phyloP scores from a whole-genome alignment of 768 basidiomycete species.

The Tricholomella constricta region DNA sequence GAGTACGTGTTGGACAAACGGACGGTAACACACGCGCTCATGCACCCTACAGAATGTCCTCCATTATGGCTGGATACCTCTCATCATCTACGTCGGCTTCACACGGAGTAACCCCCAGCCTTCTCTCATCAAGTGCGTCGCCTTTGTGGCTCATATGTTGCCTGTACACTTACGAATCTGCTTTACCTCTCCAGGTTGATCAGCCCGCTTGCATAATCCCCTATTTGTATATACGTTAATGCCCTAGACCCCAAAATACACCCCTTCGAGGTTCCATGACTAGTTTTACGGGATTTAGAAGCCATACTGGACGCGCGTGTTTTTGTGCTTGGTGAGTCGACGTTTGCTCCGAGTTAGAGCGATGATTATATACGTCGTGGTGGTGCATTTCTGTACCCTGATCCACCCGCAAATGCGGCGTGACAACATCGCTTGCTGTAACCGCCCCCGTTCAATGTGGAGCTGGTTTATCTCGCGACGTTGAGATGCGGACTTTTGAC shows the following conservation, averaged over 20 bases:
- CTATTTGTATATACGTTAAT: slow-evolving; percentile 30
- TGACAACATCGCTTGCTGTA: slow-evolving; percentile 39
- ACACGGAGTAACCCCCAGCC: slow-evolving; percentile 92
- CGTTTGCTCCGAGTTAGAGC: slow-evolving; percentile 13
- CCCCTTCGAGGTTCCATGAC: slow-evolving; percentile 4
- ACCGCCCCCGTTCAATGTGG: slow-evolving; percentile 39
- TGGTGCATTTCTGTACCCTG: slow-evolving; percentile 47
- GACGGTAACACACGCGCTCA: slow-evolving; percentile 4
- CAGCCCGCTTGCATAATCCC: slow-evolving; percentile 79
- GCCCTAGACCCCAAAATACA: slow-evolving; percentile 22
- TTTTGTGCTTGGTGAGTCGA: slow-evolving; percentile 18
- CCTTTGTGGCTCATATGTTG: not conserved
- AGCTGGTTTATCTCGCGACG: slow-evolving; percentile 50
- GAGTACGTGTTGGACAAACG: slow-evolving; percentile 51
- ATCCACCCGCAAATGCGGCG: slow-evolving; percentile 20
- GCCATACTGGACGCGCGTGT: not conserved
- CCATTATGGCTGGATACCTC: slow-evolving; percentile 95
- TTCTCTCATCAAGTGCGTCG: slow-evolving; percentile 90
- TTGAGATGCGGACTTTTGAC: slow-evolving; percentile 60
- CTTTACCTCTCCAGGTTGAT: slow-evolving; percentile 64
- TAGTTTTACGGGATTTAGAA: not conserved
- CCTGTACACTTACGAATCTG: slow-evolving; percentile 11
- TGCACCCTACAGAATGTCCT: slow-evolving; percentile 65
- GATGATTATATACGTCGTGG: slow-evolving; percentile 72
- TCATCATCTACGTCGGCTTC: slow-evolving; percentile 96